These are phyloP conservation scores for Peribolospora baueri DNA, from an alignment of 768 basidiomycete species.

Conservation along the genomic window DNA sequence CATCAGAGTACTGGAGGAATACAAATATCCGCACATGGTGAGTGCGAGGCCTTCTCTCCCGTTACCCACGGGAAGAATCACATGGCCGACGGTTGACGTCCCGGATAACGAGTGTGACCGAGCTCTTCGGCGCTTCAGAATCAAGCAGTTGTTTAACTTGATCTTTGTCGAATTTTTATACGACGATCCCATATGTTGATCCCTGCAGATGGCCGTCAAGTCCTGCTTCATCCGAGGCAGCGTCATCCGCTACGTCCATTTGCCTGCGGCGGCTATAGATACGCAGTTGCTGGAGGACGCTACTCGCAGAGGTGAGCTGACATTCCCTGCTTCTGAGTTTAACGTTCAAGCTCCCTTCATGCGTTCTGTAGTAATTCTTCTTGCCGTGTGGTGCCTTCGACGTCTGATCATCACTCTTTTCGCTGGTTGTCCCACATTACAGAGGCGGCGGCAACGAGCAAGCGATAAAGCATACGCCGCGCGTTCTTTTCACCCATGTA, in stretches of 20 bases:
- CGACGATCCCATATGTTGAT: background rate
- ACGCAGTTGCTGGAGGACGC: constrained; percentile 90
- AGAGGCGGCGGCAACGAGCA: no score
- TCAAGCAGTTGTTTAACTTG: background rate
- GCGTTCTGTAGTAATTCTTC: no score
- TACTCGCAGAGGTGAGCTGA: constrained; percentile 55
- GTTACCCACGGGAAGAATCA: background rate
- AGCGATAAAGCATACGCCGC: no score
- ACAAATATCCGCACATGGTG: constrained; percentile 92
- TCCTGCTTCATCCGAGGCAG: constrained; percentile 98
- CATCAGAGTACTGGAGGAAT: constrained; percentile 76
- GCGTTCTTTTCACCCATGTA: no score
- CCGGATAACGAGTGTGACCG: background rate
- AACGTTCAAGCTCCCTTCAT: no score
- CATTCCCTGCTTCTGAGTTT: no score
- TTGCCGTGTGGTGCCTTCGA: no score
- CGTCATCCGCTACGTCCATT: constrained; percentile 88
- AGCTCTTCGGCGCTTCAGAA: background rate
- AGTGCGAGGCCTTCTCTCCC: constrained; percentile 9
- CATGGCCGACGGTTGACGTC: background rate
- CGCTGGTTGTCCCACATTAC: no score
- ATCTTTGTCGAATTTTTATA: background rate
- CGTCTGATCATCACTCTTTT: no score
- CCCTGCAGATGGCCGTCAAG: constrained; percentile 74
- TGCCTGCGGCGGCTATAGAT: constrained; percentile 79